phyloP scores from a whole-genome alignment of 352 stramenopile genomes.

The Globisporangium emineosum region DNA sequence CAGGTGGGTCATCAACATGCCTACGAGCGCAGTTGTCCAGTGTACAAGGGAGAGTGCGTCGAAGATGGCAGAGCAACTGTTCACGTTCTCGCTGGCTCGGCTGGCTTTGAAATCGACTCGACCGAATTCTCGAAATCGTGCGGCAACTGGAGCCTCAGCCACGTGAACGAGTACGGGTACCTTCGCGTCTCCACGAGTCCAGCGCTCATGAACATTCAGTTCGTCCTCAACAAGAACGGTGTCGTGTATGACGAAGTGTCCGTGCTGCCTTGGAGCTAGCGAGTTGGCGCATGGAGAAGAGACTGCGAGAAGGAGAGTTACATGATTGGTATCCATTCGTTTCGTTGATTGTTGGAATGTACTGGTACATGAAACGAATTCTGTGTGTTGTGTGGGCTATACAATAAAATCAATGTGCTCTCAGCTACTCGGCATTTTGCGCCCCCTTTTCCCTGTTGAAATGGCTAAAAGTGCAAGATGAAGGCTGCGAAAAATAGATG shows the following conservation, averaged over 20 bases:
- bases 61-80: constrained; percentile 53
- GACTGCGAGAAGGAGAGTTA: no score
- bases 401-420: no score
- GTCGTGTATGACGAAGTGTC: constrained; percentile 60
- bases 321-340: not conserved
- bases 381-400: no score
- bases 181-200: constrained; percentile 42
- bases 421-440: no score
- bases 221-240: constrained; percentile 69
- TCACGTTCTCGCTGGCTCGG: constrained; percentile 77
- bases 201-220: constrained; percentile 49
- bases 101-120: constrained; percentile 52
- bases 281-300: not conserved
- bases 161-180: constrained; percentile 70
- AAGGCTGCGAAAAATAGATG: not conserved
- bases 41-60: constrained; percentile 65
- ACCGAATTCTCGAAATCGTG: constrained; percentile 53
- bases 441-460: no score
- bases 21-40: constrained; percentile 85
- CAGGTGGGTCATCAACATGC: constrained; percentile 88
- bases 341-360: no score
- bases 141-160: constrained; percentile 62
- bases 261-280: constrained; percentile 28
- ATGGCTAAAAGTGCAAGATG: not conserved
- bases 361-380: not conserved